Base-by-base conservation (phyloP, 2,329 filamentous ascomycete genomes). In the Coleophoma crateriformis region DNA sequence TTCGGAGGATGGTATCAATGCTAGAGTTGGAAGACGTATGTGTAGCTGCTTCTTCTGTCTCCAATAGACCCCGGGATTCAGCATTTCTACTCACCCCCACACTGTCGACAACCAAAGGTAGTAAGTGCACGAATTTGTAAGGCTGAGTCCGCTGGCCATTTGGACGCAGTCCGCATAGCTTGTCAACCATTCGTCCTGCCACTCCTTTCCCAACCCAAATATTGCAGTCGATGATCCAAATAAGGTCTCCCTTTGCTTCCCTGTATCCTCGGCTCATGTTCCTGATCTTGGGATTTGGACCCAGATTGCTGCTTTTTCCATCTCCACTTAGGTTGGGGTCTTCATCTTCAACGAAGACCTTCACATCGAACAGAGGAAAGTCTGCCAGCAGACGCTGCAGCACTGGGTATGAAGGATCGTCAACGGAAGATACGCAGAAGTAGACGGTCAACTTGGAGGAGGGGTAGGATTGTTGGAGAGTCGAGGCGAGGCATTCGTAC, bases 221-320 rank as follows among this genome's bases (percentile, higher is more conserved):
- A 63, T 99, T 99, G 72, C 91, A 96, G 69, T 99, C 94, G 17
- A 95, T 79, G 46, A 96, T 85, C 94, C 94, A 99, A 19, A 99
- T 77, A 22, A 97, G 78, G 63, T 96, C 90, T 1, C 88, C 86
- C 55, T 85, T 85, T 2, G 90, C 89, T 64, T 97, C 91, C 27
- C 90, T 76, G 64, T 96, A 99, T 2, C 90, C 91, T 40, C 90
- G 81, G 65, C 91, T 96, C 76, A 97, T 89, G 66, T 99, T 99
- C 46, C 94, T 79, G 59, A 99, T 95, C 73, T 99, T 99, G n/a
- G 94, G 94, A 63, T 99, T 99, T 1, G 94, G 94, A 0, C 95
- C 95, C 50, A 97, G 76, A 50, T 81, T 77, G 54, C 77, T 69
- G 45, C 69, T 61, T 43, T 75, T 68, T 47, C 70, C 67, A 33